Conservation (phyloP, 2,329 filamentous ascomycete species). For the Fusarium sp. region DNA sequence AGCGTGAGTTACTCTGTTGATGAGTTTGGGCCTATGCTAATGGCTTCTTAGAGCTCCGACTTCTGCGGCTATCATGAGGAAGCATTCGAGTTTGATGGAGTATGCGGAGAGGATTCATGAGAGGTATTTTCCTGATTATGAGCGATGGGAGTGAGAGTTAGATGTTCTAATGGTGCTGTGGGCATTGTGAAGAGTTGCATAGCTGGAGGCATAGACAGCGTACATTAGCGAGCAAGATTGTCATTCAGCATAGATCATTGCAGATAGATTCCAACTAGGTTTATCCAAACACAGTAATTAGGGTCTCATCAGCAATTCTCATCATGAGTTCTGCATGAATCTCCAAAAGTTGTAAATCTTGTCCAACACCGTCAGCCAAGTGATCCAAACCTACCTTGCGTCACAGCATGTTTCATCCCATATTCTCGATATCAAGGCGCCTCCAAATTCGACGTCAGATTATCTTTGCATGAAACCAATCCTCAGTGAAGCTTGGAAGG, state of each 20-base stretch:
- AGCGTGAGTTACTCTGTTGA: constrained; percentile 59
- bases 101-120: constrained; percentile 69
- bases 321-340: background rate
- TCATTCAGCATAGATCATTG: too few relatives aligned
- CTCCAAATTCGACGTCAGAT: constrained; percentile 1
- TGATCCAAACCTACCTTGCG: background rate
- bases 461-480: background rate
- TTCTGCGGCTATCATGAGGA: constrained; percentile 57
- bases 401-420: constrained; percentile 14
- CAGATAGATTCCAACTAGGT: background rate
- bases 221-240: background rate
- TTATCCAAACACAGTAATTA: too few relatives aligned
- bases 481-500: background rate
- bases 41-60: constrained; percentile 56
- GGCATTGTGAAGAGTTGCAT: background rate
- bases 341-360: background rate
- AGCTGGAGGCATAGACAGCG: too few relatives aligned
- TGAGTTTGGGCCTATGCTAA: background rate
- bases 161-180: background rate
- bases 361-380: background rate
- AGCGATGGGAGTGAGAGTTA: constrained; percentile 49
- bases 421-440: background rate
- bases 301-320: background rate
- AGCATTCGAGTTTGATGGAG: constrained; percentile 62
- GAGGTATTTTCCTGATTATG: constrained; percentile 69